Percentiles rank a stretch among this genome's conserved stretches.
Evolutionary conservation across 2,329 filamentous ascomycete species (phyloP).

Genomic region (Cadophora gregata): DNA sequence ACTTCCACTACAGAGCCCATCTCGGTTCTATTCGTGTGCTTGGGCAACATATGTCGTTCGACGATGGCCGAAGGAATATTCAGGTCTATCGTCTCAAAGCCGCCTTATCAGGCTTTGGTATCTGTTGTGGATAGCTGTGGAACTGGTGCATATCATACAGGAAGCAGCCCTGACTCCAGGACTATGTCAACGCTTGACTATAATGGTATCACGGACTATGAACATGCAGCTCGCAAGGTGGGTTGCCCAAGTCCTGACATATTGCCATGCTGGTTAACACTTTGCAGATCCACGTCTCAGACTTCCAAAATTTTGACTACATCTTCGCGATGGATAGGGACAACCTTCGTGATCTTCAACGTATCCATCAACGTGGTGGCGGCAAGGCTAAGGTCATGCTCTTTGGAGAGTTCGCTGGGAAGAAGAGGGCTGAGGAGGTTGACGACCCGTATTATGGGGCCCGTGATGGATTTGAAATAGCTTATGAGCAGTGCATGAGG

Average conservation of each 20-base stretch:
- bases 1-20: slow-evolving; percentile 46
- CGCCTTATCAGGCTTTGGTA: slow-evolving; percentile 65
- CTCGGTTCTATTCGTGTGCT: slow-evolving; percentile 91
- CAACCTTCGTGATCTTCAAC: slow-evolving; percentile 75
- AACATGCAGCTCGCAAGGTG: slow-evolving; percentile 79
- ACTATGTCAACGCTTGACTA: slow-evolving; percentile 79
- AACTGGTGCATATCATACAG: slow-evolving; percentile 84
- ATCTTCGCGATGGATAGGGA: slow-evolving; percentile 92
- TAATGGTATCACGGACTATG: slow-evolving; percentile 79
- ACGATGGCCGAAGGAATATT: slow-evolving; percentile 98
- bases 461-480: slow-evolving; percentile 77
- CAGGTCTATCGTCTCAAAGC: slow-evolving; percentile 68
- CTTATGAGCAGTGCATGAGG: slow-evolving; percentile 82
- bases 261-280: slow-evolving; percentile 22
- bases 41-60: slow-evolving; percentile 94
- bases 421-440: slow-evolving; percentile 71
- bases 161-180: slow-evolving; percentile 77
- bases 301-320: slow-evolving; percentile 89
- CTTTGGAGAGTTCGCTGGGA: slow-evolving; percentile 82
- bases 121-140: slow-evolving; percentile 83
- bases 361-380: slow-evolving; percentile 59
- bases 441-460: slow-evolving; percentile 95
- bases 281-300: slow-evolving; percentile 60
- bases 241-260: slow-evolving; percentile 31
- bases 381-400: slow-evolving; percentile 74